Evolutionary conservation across 2,329 filamentous ascomycete genomes (phyloP).

Genomic region (Penicillium sp.): DNA sequence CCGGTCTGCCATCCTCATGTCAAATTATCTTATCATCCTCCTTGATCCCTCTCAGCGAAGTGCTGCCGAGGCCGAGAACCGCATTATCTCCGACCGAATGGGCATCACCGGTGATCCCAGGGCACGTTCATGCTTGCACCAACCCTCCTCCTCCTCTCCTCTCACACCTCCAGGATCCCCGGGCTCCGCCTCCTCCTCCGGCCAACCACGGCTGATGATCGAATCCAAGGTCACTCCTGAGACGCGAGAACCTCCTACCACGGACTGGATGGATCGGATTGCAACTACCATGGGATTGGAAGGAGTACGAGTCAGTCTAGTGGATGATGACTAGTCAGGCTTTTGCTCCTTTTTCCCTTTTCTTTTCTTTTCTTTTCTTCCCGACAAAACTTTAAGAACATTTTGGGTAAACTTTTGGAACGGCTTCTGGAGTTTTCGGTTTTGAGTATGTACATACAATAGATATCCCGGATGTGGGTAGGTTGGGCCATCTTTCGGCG

Average conservation of each 20-base stretch:
- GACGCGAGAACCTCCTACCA: conserved; percentile 19
- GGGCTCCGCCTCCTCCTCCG: not conserved
- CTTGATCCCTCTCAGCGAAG: conserved; percentile 24
- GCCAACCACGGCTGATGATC: conserved; percentile 15
- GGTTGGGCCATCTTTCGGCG: too few relatives aligned
- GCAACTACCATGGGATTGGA: conserved; percentile 30
- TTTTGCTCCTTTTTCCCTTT: not conserved
- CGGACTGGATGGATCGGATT: conserved; percentile 32
- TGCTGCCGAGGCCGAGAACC: conserved; percentile 21
- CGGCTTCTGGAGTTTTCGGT: too few relatives aligned
- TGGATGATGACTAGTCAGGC: conserved; percentile 1
- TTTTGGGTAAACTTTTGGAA: not conserved
- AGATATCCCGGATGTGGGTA: too few relatives aligned
- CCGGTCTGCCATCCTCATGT: conserved; percentile 21
- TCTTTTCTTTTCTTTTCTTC: not conserved
- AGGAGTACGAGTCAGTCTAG: conserved; percentile 24
- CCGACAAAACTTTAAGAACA: too few relatives aligned
- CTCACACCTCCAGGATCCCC: conserved; percentile 21
- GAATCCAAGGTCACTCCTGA: conserved; percentile 23
- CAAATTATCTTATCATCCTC: conserved; percentile 26
- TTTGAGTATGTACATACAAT: too few relatives aligned
- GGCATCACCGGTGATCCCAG: not conserved
- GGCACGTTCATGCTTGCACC: not conserved
- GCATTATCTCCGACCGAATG: conserved; percentile 10
- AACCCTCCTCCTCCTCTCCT: conserved; percentile 6